Evolutionary conservation across 2,329 filamentous ascomycete genomes (phyloP).

Genomic region (Paecilomyces niveus): DNA sequence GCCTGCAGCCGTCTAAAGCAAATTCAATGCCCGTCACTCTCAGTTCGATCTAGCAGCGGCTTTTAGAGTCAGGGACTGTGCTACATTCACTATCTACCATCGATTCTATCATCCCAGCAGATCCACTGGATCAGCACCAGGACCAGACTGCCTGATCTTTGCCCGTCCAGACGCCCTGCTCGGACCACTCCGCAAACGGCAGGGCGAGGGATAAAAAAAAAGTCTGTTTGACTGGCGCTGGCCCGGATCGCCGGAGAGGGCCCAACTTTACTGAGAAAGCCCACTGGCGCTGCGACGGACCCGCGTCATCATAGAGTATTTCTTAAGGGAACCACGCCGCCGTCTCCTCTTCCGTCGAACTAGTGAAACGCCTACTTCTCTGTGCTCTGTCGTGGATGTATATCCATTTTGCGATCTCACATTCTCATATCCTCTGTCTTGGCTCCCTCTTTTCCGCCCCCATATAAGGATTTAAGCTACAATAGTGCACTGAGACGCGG

Average conservation of each 20-base stretch:
- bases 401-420: background rate
- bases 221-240: background rate
- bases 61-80: too few species aligned
- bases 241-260: slow-evolving; percentile 1
- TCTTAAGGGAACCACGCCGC: slow-evolving; percentile 2
- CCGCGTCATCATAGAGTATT: slow-evolving; percentile 3
- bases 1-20: too few species aligned
- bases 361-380: background rate
- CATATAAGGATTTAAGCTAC: background rate
- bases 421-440: background rate
- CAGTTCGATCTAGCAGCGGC: too few species aligned
- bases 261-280: background rate
- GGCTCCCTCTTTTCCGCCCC: background rate
- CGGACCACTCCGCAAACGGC: background rate
- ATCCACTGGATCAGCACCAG: background rate
- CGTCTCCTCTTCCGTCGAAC: background rate
- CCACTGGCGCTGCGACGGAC: background rate
- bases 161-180: background rate
- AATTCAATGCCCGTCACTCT: too few species aligned
- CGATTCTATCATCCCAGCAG: too few species aligned
- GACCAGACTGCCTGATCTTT: background rate
- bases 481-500: background rate
- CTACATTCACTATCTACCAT: too few species aligned
- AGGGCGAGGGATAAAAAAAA: background rate
- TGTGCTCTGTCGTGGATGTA: background rate